A percentile compares a stretch with the other conserved stretches of the same genome.
phyloP scores from a whole-genome alignment of 106 monocot genomes.

The Acanthochlamys bracteata region DNA sequence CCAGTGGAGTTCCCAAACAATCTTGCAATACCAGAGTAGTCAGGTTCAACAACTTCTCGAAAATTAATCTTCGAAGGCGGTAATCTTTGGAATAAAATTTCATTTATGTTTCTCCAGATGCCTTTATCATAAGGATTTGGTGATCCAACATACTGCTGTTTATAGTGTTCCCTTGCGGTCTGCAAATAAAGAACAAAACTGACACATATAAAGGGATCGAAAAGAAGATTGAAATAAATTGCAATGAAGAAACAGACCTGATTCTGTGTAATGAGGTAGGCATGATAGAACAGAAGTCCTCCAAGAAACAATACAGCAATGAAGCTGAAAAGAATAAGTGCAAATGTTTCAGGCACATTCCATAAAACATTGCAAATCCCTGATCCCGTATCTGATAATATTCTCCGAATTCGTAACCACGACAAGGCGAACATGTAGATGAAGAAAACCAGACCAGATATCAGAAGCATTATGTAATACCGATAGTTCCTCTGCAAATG shows the following conservation, averaged over 20 bases:
- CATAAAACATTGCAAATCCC: conserved; percentile 9
- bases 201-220: not conserved
- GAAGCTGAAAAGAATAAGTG: conserved; percentile 34
- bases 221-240: not conserved
- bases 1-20: not conserved
- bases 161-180: conserved; percentile 48
- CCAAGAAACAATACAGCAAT: conserved; percentile 40
- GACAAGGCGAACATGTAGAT: conserved; percentile 34
- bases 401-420: conserved; percentile 23
- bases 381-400: conserved; percentile 1
- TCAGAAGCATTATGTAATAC: conserved; percentile 42
- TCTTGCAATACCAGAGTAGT: conserved; percentile 14
- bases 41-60: conserved; percentile 19
- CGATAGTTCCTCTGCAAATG: conserved; percentile 47
- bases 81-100: conserved; percentile 36
- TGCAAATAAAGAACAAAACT: not conserved
- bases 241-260: conserved; percentile 19
- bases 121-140: conserved; percentile 53
- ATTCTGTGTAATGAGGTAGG: conserved; percentile 38
- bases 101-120: conserved; percentile 30
- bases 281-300: conserved; percentile 41
- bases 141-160: conserved; percentile 22
- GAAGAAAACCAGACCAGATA: conserved; percentile 37
- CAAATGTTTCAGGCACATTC: conserved; percentile 36
- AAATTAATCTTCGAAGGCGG: conserved; percentile 40